phyloP scores from a whole-genome alignment of 352 stramenopile genomes.

The Globisporangium cystogenes region DNA sequence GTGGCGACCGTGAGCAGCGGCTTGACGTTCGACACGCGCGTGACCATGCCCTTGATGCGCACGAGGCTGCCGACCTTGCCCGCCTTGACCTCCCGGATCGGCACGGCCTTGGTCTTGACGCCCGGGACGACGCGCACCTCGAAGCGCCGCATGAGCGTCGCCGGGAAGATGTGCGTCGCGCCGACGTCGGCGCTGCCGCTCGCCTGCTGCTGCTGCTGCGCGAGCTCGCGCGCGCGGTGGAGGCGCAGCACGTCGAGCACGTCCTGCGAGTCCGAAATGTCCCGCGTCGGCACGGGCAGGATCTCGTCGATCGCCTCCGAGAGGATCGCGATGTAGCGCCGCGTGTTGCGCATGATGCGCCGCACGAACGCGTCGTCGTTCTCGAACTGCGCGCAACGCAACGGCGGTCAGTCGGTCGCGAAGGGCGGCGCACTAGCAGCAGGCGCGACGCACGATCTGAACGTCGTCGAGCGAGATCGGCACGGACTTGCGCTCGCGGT shows the following conservation, averaged over 20 bases:
- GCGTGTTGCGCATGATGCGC: constrained; percentile 83
- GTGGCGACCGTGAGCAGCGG: constrained; percentile 95
- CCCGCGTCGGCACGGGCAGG: constrained; percentile 68
- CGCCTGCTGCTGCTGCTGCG: constrained; percentile 39
- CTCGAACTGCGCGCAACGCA: constrained; percentile 38
- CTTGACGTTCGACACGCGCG: constrained; percentile 97
- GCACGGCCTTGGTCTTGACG: constrained; percentile 84
- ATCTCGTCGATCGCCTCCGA: constrained; percentile 86
- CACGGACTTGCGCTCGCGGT: constrained; percentile 75
- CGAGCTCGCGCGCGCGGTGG: constrained; percentile 70
- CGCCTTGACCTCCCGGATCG: constrained; percentile 93
- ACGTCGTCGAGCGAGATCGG: constrained; percentile 77
- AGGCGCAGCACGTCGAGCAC: constrained; percentile 80
- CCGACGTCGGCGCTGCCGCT: constrained; percentile 21
- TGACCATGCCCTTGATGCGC: constrained; percentile 97
- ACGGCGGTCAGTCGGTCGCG: background rate
- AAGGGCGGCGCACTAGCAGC: background rate
- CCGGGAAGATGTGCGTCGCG: constrained; percentile 81
- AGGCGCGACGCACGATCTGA: constrained; percentile 53
- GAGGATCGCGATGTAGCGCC: constrained; percentile 87
- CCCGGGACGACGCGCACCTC: constrained; percentile 77
- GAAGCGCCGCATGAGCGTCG: constrained; percentile 89
- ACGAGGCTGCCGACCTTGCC: constrained; percentile 95
- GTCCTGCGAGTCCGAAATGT: constrained; percentile 79
- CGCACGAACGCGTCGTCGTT: constrained; percentile 80